Conservation (phyloP, 2,329 filamentous ascomycete species). For the Diaporthe vaccinii region DNA sequence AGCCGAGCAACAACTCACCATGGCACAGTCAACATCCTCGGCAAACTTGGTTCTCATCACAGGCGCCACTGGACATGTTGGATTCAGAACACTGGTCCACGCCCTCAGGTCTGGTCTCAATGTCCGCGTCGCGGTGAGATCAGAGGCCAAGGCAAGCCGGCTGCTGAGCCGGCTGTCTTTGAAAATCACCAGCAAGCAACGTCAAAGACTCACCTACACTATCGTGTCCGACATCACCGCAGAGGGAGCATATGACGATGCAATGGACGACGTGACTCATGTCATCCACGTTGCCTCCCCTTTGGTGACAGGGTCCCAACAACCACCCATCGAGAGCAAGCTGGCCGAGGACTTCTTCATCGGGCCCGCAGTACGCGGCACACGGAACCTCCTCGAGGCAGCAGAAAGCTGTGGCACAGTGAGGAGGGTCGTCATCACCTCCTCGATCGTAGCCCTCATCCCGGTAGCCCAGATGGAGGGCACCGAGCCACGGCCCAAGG, state of each 20-base stretch:
- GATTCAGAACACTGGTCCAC: slow-evolving; percentile 40
- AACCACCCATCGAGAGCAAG: slow-evolving; percentile 19
- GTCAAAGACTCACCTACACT: slow-evolving; percentile 31
- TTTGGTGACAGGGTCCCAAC: slow-evolving; percentile 36
- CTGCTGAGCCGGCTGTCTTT: not conserved
- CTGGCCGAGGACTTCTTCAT: slow-evolving; percentile 39
- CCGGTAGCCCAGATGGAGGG: slow-evolving; percentile 43
- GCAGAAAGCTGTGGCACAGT: slow-evolving; percentile 38
- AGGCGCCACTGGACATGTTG: slow-evolving; percentile 44
- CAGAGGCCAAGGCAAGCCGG: slow-evolving; percentile 35
- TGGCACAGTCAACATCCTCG: slow-evolving; percentile 34
- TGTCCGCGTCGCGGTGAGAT: slow-evolving; percentile 42
- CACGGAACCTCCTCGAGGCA: slow-evolving; percentile 41
- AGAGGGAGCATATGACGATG: slow-evolving; percentile 39
- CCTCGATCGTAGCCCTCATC: slow-evolving; percentile 49
- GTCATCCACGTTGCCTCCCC: slow-evolving; percentile 43
- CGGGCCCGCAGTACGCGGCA: slow-evolving; percentile 42
- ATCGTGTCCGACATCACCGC: slow-evolving; percentile 41
- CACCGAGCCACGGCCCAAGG: slow-evolving; percentile 26
- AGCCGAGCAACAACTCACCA: not conserved
- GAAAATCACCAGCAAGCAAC: slow-evolving; percentile 19
- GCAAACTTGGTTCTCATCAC: slow-evolving; percentile 40
- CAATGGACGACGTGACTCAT: slow-evolving; percentile 39
- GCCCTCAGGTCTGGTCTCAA: slow-evolving; percentile 39
- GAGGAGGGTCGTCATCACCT: slow-evolving; percentile 44